Evolutionary conservation across 164 flowering plant genomes (phyloP), one percentile per base, ranked within the genome.

Genomic region (Piper betle): DNA sequence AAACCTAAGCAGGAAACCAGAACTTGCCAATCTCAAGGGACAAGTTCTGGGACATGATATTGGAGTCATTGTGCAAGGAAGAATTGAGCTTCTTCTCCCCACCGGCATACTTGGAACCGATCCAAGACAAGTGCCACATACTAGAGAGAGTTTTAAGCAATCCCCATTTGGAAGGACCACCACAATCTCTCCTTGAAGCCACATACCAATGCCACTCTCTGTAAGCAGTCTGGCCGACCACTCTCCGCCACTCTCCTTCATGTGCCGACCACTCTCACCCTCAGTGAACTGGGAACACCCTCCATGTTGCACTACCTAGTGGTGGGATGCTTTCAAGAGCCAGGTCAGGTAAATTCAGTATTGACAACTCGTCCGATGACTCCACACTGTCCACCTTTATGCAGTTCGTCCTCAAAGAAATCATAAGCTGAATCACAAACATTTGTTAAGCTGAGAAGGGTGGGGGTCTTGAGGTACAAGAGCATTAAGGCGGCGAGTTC

Each of bases 1-100:
- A 83, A 58, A 88, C 96, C 77, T 92, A 96, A 69, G 91, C 93
- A 3, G 95, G 91, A 73, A 92, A 92, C 91, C 85, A 88, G 64
- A 85, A 80, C 66, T 78, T 80, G 68, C 98, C 96, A 63, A 69
- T 81, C 53, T 91, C 89, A 52, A 91, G 84, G 59, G 91, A 70
- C 0, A 79, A 72, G 72, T 87, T 88, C 80, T 70, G 78, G 61
- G 83, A 71, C 93, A 79, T 88, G 62, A 82, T n/a, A n/a, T n/a
- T 71, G 6, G 95, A 83, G 70, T 80, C 82, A 57, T 53, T 75
- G 2, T 82, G 81, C 15, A 75, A 70, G 58, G 62, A 63, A 69
- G 58, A 78, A 64, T 57, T 75, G 40, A 64, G 77, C 61, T 64
- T 75, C 54, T 20, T 62, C 39, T 40, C 37, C 25, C 55, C 41